Conservation (phyloP, 352 stramenopile species). For the Pythium pectinolyticum region DNA sequence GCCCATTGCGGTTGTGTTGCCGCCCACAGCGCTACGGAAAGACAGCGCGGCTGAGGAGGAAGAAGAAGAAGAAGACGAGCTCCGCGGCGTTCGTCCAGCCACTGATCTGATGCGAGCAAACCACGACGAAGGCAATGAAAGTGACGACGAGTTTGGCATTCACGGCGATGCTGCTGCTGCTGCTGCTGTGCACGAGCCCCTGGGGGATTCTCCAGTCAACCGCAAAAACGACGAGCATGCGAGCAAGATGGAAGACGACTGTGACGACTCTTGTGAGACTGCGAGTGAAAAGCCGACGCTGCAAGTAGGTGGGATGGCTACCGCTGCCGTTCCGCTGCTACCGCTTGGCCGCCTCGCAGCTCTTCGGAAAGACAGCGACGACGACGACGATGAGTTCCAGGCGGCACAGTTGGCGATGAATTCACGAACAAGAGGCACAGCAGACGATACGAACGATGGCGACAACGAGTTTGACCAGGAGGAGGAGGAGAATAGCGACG, state of each 20-base stretch:
- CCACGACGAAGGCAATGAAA: not conserved
- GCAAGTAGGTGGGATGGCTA: too few species aligned
- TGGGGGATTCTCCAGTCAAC: too few species aligned
- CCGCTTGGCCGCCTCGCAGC: not conserved
- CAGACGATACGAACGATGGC: not conserved
- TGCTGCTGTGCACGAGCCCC: too few species aligned
- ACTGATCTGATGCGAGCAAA: too few species aligned
- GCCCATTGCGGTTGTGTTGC: not conserved
- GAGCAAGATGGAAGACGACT: not conserved
- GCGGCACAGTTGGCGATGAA: constrained; percentile 7
- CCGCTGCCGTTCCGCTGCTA: too few species aligned
- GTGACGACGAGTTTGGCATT: not conserved
- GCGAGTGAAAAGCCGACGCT: too few species aligned
- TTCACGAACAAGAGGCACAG: not conserved
- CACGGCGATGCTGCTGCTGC: too few species aligned
- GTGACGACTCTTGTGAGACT: not conserved
- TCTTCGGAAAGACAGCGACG: constrained; percentile 6
- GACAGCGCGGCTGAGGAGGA: too few species aligned
- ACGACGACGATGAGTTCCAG: constrained; percentile 9
- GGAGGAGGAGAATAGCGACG: not conserved
- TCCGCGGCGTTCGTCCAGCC: too few species aligned
- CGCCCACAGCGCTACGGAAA: not conserved
- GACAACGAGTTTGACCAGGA: not conserved
- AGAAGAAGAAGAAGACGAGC: not conserved
- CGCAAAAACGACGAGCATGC: too few species aligned